phyloP scores from a whole-genome alignment of 163 green algal genomes.

The Scenedesmus sp. region DNA sequence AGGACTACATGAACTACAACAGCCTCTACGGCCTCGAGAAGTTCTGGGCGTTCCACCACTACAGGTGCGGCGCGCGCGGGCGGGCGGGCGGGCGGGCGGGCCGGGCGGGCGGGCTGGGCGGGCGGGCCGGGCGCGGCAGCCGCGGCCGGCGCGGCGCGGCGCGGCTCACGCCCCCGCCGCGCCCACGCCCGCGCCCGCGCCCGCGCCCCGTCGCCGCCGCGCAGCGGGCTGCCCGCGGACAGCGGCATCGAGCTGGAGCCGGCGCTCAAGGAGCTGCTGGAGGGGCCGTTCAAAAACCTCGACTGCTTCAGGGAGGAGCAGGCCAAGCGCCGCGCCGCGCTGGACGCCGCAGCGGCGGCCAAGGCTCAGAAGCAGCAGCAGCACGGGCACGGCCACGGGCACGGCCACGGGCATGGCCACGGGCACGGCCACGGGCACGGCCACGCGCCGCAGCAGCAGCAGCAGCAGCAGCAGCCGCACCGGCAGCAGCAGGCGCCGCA shows the following conservation, averaged over 20 bases:
- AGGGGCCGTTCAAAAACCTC: conserved; percentile 59
- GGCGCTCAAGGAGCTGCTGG: conserved; percentile 55
- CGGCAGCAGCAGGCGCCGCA: conserved; percentile 4
- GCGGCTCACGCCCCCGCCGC: too few relatives aligned
- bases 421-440: neutral
- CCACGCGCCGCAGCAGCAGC: conserved; percentile 4
- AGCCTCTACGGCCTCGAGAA: conserved; percentile 97
- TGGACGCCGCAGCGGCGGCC: neutral
- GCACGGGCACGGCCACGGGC: conserved; percentile 9
- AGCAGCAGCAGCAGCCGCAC: conserved; percentile 6
- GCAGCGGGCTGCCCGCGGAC: conserved; percentile 7
- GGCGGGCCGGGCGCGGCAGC: too few relatives aligned
- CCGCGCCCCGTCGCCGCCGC: too few relatives aligned
- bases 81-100: conserved; percentile 14
- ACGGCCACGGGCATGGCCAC: neutral
- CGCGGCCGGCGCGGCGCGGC: too few relatives aligned
- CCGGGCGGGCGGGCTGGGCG: too few relatives aligned
- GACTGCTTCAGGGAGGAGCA: conserved; percentile 65
- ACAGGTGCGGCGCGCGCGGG: conserved; percentile 82
- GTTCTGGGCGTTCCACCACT: conserved; percentile 96
- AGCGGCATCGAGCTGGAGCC: conserved; percentile 44
- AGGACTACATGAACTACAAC: conserved; percentile 64
- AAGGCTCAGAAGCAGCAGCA: neutral
- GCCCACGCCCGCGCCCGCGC: too few relatives aligned
- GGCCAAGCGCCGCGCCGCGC: conserved; percentile 28